These are phyloP conservation scores for Boechera stricta DNA, from an alignment of 345 rosid species.

Conservation along the genomic window DNA sequence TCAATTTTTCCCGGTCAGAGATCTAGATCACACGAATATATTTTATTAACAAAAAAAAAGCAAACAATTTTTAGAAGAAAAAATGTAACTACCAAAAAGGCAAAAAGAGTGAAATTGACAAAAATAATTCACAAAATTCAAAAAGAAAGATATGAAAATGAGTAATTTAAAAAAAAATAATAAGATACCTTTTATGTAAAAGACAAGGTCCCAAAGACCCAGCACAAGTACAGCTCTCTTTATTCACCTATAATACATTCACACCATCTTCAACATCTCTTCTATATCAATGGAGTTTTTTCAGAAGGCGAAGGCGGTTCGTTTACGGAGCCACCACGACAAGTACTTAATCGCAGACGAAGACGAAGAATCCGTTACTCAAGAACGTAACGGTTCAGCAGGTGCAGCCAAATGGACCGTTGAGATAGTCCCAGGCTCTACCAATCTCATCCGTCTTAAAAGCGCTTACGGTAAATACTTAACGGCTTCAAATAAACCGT, in stretches of 20 bases:
- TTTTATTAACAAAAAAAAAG: not conserved
- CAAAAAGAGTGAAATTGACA: not conserved
- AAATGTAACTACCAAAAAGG: not conserved
- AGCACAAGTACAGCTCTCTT: conserved; percentile 25
- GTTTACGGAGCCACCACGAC: conserved; percentile 80
- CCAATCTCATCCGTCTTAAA: conserved; percentile 66
- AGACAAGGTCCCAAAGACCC: conserved; percentile 32
- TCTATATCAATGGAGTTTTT: conserved; percentile 68
- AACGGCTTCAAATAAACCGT: conserved; percentile 81
- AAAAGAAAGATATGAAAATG: not conserved
- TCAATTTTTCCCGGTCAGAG: not conserved
- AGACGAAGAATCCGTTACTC: conserved; percentile 72
- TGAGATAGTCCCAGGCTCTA: conserved; percentile 57
- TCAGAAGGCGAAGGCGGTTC: conserved; percentile 72
- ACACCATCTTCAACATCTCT: conserved; percentile 29
- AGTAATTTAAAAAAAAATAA: not conserved
- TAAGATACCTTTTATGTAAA: conserved; percentile 13
- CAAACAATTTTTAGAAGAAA: not conserved
- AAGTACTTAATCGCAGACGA: conserved; percentile 75
- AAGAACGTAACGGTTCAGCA: conserved; percentile 71
- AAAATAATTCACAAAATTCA: not conserved
- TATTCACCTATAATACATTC: not conserved
- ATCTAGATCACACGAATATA: not conserved
- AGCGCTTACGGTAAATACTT: conserved; percentile 72
- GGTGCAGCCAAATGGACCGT: conserved; percentile 70